Conservation (phyloP, 2,329 filamentous ascomycete species). For the Paracamarosporium sp. region DNA sequence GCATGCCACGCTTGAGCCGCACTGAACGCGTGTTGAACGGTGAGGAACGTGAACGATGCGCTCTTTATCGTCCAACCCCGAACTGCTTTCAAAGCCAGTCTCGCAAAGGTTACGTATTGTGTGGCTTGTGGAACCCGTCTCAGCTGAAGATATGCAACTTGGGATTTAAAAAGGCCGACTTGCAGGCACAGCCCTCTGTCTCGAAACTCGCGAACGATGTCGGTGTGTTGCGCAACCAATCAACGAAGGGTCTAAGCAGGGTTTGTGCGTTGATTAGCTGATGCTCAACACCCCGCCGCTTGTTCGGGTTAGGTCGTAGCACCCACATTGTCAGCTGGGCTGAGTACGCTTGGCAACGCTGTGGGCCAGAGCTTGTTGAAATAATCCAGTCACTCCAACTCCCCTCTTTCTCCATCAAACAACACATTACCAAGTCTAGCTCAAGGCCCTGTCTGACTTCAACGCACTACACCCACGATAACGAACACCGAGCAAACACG, state of each 20-base stretch:
- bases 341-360: slow-evolving; percentile 2
- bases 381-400: neutral
- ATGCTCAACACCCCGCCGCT: neutral
- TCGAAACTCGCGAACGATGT: neutral
- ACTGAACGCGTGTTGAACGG: neutral
- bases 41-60: neutral
- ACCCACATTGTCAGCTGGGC: neutral
- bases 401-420: neutral
- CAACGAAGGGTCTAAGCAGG: neutral
- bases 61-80: neutral
- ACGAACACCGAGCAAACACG: no score
- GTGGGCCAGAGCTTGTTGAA: neutral
- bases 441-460: no score
- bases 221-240: neutral
- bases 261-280: neutral
- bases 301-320: neutral
- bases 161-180: neutral
- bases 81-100: neutral
- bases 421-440: no score
- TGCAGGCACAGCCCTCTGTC: neutral
- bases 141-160: neutral
- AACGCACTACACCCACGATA: no score
- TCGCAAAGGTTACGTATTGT: neutral
- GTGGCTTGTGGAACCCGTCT: neutral
- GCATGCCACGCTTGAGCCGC: neutral